Base-by-base conservation (phyloP, 176 grass and related monocot species). In the Eleusine coracana region DNA sequence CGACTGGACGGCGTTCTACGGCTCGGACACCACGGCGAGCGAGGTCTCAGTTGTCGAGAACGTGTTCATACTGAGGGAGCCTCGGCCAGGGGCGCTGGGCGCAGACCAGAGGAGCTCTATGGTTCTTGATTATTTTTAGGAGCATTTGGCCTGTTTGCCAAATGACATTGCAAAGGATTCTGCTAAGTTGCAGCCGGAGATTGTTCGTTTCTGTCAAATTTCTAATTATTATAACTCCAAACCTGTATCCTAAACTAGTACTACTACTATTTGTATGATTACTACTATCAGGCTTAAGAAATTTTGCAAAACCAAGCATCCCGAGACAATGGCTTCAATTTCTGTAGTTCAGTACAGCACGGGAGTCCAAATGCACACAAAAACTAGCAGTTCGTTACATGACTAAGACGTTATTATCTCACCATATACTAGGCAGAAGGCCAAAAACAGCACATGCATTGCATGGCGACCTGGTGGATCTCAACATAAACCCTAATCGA, bases 1-100 rank as follows among this genome's bases (percentile, higher is more conserved):
- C 18, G 93, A 98, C 74, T 92, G 93, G 91, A 85, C 91, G 10
- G 96, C 85, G 23, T 99, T 99, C 85, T 96, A 93, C 36, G 96
- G 93, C 17, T 81, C 91, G 0, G 93, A 99, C 91, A 99, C 93
- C 68, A 99, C 89, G 0, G 87, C 91, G 2, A 96, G 93, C 0
- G 91, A 99, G 87, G 87, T 99, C 37, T 93, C 93, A 1, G 77
- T 99, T 72, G 86, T 96, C 36, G 93, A 92, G 72, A 89, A 42
- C 46, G 85, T 90, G 18, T 99, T 99, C 89, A 92, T 92, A 66
- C 83, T 90, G 69, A 79, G 96, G 42, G 83, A 99, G 44, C 85
- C 80, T 2, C 87, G 83, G 23, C 87, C 89, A 9, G 89, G 84
- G 37, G 71, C 80, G 1, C 74, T 90, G 23, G 85, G 90, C 1